Percentiles rank a stretch among this genome's conserved stretches.
These are phyloP conservation scores for Cardamine chenopodiifolia DNA, from an alignment of 345 rosid genomes.

Conservation along the genomic window DNA sequence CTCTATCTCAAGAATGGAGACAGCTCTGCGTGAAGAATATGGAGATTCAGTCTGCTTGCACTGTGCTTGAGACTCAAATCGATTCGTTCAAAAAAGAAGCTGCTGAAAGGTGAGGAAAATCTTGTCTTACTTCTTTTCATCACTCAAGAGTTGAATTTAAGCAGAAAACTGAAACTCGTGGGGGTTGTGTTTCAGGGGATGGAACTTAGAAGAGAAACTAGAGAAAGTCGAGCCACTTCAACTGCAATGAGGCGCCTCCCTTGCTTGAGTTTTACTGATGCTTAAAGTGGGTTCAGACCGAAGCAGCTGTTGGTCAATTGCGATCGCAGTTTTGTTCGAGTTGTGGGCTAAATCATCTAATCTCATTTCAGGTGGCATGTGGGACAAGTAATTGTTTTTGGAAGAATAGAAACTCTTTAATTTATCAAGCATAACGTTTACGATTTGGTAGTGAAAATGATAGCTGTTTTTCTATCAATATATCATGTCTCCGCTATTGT, in stretches of 20 bases:
- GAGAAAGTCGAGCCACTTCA: conserved; percentile 49
- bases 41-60: conserved; percentile 82
- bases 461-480: neutral
- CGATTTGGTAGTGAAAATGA: conserved; percentile 11
- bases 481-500: neutral
- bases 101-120: conserved; percentile 59
- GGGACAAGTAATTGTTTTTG: conserved; percentile 6
- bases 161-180: conserved; percentile 14
- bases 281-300: neutral
- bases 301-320: neutral
- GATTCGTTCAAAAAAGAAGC: conserved; percentile 73
- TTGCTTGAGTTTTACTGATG: conserved; percentile 16
- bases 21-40: conserved; percentile 86
- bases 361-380: neutral
- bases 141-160: conserved; percentile 30
- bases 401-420: neutral
- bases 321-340: neutral
- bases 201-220: conserved; percentile 69
- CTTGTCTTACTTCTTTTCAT: conserved; percentile 11
- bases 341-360: neutral
- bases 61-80: conserved; percentile 59
- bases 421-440: conserved; percentile 17
- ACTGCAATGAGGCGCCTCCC: conserved; percentile 15
- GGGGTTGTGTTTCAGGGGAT: conserved; percentile 54
- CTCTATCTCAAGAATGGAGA: conserved; percentile 88